Conservation (phyloP, 805 yeast genomes). For the Teunomyces barrocoloradensis region DNA sequence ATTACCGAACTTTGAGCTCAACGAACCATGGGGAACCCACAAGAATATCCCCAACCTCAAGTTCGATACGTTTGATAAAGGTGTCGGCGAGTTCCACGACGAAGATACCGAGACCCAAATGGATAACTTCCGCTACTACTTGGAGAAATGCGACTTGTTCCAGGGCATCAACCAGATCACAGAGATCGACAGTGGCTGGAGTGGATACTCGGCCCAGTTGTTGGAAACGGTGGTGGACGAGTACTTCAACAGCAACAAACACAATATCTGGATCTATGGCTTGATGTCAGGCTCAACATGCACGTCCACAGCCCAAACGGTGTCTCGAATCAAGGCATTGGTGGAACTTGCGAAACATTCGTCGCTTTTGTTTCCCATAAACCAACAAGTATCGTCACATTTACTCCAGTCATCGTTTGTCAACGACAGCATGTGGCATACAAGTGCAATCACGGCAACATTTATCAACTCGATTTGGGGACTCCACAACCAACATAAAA, state of each 20-base stretch:
- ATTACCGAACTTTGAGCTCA: constrained; percentile 33
- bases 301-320: constrained; percentile 8
- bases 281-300: constrained; percentile 39
- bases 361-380: constrained; percentile 57
- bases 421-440: constrained; percentile 42
- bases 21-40: constrained; percentile 17
- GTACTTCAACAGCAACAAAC: constrained; percentile 44
- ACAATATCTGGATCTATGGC: constrained; percentile 37
- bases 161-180: constrained; percentile 68
- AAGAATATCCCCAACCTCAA: constrained; percentile 29
- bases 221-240: constrained; percentile 66
- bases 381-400: constrained; percentile 6
- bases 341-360: constrained; percentile 47
- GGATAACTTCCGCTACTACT: constrained; percentile 56
- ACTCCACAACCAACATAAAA: constrained; percentile 35
- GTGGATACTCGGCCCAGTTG: constrained; percentile 61
- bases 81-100: constrained; percentile 56
- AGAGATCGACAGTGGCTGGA: constrained; percentile 82
- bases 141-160: constrained; percentile 76
- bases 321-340: constrained; percentile 46
- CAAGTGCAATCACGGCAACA: constrained; percentile 25
- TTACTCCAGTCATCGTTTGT: constrained; percentile 11
- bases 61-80: constrained; percentile 53
- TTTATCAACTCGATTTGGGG: constrained; percentile 44
- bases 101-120: constrained; percentile 29